Evolutionary conservation across 768 basidiomycete species (phyloP).

Genomic region (Gelatoporia subvermispora): DNA sequence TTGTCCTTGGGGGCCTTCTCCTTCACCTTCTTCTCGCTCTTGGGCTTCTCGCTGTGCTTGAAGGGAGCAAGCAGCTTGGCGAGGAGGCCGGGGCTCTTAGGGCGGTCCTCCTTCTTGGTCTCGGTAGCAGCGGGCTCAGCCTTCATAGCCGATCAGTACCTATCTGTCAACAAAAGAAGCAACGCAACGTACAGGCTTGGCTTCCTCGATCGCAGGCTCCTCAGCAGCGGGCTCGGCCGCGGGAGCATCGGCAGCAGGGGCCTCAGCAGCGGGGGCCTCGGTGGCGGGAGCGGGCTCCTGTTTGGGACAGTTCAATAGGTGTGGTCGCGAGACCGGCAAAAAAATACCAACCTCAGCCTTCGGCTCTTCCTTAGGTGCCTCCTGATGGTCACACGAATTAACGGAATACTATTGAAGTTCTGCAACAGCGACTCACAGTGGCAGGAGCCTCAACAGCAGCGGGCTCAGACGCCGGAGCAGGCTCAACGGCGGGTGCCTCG

Average conservation of each 20-base stretch:
- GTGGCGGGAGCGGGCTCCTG: constrained; percentile 34
- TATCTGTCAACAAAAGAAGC: constrained; percentile 1
- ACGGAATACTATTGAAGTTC: too few species aligned
- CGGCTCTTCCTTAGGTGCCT: constrained; percentile 37
- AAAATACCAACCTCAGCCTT: constrained; percentile 32
- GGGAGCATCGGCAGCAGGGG: constrained; percentile 25
- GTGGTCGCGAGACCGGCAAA: background rate
- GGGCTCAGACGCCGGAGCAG: constrained; percentile 31
- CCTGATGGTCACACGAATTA: constrained; percentile 24
- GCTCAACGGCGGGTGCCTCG: constrained; percentile 36
- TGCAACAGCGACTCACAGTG: constrained; percentile 25
- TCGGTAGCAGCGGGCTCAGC: constrained; percentile 41
- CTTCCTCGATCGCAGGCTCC: constrained; percentile 38
- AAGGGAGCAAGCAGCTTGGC: constrained; percentile 76
- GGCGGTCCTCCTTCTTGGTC: constrained; percentile 71
- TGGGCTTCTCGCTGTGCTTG: constrained; percentile 46
- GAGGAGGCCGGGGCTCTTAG: constrained; percentile 76
- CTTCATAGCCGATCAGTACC: constrained; percentile 16
- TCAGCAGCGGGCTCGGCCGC: constrained; percentile 31
- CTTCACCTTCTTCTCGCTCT: constrained; percentile 58
- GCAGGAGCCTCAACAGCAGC: constrained; percentile 35
- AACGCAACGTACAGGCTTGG: constrained; percentile 32
- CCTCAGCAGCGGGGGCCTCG: constrained; percentile 24
- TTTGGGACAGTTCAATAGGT: constrained; percentile 1
- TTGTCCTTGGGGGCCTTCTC: constrained; percentile 56